Conservation (phyloP, 2,329 filamentous ascomycete species). For the Beauveria rudraprayagi region DNA sequence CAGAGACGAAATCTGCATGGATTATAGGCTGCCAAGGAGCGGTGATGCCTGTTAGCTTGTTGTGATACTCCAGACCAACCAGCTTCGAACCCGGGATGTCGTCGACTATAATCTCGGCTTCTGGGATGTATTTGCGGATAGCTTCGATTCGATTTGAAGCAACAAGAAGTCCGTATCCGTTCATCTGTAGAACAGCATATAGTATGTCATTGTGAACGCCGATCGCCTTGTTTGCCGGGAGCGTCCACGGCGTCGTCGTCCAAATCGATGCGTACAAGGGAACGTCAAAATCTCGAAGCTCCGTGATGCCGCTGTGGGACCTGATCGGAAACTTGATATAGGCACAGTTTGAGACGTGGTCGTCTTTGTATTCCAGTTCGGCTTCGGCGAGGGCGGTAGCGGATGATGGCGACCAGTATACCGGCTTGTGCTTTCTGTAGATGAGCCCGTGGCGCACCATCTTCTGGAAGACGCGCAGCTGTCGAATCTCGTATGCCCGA, state of each 20-base stretch:
- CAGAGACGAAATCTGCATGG: conserved; percentile 80
- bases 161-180: conserved; percentile 56
- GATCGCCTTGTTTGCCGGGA: conserved; percentile 87
- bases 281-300: conserved; percentile 32
- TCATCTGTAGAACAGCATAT: conserved; percentile 60
- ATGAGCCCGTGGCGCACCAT: conserved; percentile 68
- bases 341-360: conserved; percentile 63
- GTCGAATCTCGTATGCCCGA: conserved; percentile 61
- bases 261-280: conserved; percentile 78
- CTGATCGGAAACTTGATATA: conserved; percentile 72
- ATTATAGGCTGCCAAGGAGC: conserved; percentile 61
- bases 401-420: conserved; percentile 80
- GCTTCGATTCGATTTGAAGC: conserved; percentile 62
- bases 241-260: conserved; percentile 97
- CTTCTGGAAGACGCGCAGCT: conserved; percentile 65
- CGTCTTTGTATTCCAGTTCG: conserved; percentile 75
- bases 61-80: conserved; percentile 57
- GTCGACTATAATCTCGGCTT: conserved; percentile 44
- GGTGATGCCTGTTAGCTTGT: conserved; percentile 55
- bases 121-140: conserved; percentile 41
- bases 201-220: conserved; percentile 67
- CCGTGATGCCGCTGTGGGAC: conserved; percentile 23
- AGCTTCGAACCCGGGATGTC: conserved; percentile 59
- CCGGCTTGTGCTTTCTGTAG: conserved; percentile 71
- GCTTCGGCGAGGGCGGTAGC: conserved; percentile 74